Evolutionary conservation across 1,139 yeast genomes (phyloP).

Genomic region (Trichomonascaceae sp.): DNA sequence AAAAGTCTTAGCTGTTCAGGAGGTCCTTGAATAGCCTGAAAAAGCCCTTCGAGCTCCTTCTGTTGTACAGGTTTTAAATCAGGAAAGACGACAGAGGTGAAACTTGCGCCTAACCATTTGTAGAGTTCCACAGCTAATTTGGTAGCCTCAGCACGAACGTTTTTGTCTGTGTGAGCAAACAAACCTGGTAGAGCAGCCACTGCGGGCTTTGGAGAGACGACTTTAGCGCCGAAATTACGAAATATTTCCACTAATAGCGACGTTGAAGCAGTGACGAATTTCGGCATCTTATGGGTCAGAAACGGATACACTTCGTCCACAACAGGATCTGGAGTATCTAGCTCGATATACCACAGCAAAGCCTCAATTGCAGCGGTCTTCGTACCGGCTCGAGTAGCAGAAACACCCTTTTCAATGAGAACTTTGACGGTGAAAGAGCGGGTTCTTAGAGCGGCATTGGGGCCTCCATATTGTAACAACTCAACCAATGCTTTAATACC

Average conservation of each 20-base stretch:
- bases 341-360: conserved; percentile 56
- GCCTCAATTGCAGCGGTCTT: conserved; percentile 61
- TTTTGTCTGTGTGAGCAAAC: conserved; percentile 82
- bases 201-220: conserved; percentile 55
- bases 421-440: conserved; percentile 43
- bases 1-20: conserved; percentile 59
- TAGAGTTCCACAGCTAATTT: conserved; percentile 64
- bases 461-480: conserved; percentile 58
- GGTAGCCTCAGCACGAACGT: conserved; percentile 76
- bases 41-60: conserved; percentile 68
- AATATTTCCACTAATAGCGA: conserved; percentile 52
- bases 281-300: conserved; percentile 63
- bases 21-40: conserved; percentile 45
- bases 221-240: conserved; percentile 62
- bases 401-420: conserved; percentile 72
- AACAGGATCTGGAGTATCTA: conserved; percentile 58
- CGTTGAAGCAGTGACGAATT: conserved; percentile 66
- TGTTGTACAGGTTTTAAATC: conserved; percentile 88
- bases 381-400: conserved; percentile 72
- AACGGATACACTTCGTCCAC: conserved; percentile 64
- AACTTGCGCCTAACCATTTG: conserved; percentile 67
- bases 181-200: conserved; percentile 59
- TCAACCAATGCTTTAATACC: conserved; percentile 56
- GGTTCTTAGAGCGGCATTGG: conserved; percentile 32
- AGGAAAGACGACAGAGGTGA: conserved; percentile 56